Evolutionary conservation across 306 rosid species (phyloP).

Genomic region (Malus sylvestris): DNA sequence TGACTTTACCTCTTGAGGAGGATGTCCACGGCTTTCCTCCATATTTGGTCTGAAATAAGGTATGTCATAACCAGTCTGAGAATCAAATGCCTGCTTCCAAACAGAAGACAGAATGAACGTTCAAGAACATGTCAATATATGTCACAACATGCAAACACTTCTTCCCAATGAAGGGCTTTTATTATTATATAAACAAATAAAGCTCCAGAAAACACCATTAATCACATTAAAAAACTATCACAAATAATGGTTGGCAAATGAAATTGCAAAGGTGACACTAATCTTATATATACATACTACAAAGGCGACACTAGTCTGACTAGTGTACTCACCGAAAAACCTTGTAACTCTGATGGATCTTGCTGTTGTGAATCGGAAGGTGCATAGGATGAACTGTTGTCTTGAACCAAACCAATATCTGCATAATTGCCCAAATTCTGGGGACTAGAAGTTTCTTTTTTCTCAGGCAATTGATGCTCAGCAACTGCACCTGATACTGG

Average conservation of each 20-base stretch:
- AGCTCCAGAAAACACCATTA: neutral
- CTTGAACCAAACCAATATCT: conserved; percentile 64
- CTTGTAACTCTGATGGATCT: conserved; percentile 71
- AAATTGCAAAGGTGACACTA: neutral
- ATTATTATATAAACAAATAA: neutral
- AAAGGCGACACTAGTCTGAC: neutral
- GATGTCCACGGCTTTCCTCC: conserved; percentile 68
- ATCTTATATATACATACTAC: neutral
- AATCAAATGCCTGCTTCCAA: conserved; percentile 78
- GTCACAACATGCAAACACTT: neutral
- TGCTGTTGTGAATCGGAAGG: conserved; percentile 64
- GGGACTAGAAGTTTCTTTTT: conserved; percentile 56
- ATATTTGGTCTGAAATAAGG: conserved; percentile 75
- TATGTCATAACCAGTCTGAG: conserved; percentile 66
- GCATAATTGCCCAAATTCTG: conserved; percentile 56
- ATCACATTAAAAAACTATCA: neutral
- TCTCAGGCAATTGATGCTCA: conserved; percentile 62
- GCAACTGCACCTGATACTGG: conserved; percentile 48
- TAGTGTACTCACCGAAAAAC: conserved; percentile 66
- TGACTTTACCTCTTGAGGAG: conserved; percentile 69
- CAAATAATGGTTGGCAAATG: neutral
- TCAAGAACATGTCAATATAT: neutral
- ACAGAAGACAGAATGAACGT: conserved; percentile 22
- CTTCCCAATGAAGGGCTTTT: neutral
- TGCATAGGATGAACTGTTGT: conserved; percentile 52